Evolutionary conservation across 2,329 filamentous ascomycete genomes (phyloP).

Genomic region (Aspergillus sp.): DNA sequence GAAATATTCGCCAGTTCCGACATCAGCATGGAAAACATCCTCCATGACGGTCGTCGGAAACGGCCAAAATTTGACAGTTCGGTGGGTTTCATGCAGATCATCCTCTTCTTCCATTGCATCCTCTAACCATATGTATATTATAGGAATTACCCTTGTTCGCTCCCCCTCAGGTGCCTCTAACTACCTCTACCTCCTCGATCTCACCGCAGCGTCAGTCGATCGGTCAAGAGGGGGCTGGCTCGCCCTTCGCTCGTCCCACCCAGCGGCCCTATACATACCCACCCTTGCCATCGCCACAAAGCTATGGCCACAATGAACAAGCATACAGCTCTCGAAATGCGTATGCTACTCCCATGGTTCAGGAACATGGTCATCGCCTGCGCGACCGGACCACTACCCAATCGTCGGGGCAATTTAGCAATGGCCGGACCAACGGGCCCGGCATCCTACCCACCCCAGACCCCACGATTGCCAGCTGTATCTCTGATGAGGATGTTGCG

Average conservation of each 20-base stretch:
- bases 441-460: slow-evolving; percentile 85
- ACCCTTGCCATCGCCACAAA: slow-evolving; percentile 77
- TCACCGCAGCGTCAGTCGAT: slow-evolving; percentile 81
- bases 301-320: slow-evolving; percentile 53
- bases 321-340: slow-evolving; percentile 35
- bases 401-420: slow-evolving; percentile 33
- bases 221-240: slow-evolving; percentile 60
- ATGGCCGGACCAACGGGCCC: slow-evolving; percentile 33
- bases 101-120: slow-evolving; percentile 14
- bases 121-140: slow-evolving; percentile 3
- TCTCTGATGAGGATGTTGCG: slow-evolving; percentile 96
- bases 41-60: slow-evolving; percentile 92
- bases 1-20: slow-evolving; percentile 91
- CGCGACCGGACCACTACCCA: slow-evolving; percentile 57
- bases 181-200: slow-evolving; percentile 94
- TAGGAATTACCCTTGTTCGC: slow-evolving; percentile 95
- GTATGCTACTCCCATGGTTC: slow-evolving; percentile 55
- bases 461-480: slow-evolving; percentile 92
- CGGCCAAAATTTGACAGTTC: slow-evolving; percentile 93
- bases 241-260: slow-evolving; percentile 65
- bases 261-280: slow-evolving; percentile 77
- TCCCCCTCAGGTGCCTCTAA: slow-evolving; percentile 85
- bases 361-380: slow-evolving; percentile 56
- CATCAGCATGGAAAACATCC: slow-evolving; percentile 96
- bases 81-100: slow-evolving; percentile 53